A percentile compares a stretch with the other conserved stretches of the same genome.
Conservation (phyloP, 768 basidiomycete genomes). For the Sistotremastrum suecicum region DNA sequence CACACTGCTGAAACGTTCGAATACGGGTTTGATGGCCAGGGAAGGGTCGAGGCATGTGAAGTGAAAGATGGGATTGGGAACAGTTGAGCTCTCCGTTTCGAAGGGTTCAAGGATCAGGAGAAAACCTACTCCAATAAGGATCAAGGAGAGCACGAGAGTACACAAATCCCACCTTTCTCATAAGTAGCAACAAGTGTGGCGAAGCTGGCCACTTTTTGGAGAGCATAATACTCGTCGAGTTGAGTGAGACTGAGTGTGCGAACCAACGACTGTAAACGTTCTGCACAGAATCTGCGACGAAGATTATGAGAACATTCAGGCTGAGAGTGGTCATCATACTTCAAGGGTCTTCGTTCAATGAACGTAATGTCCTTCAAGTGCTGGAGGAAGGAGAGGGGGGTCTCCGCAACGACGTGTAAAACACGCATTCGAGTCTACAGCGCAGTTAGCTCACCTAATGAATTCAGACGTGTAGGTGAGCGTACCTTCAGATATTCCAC, state of each 20-base stretch:
- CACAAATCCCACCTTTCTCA: constrained; percentile 59
- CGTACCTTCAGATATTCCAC: constrained; percentile 94
- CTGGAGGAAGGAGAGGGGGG: constrained; percentile 90
- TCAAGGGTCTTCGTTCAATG: constrained; percentile 84
- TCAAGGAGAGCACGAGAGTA: not conserved
- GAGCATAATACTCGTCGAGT: constrained; percentile 78
- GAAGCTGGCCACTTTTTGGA: constrained; percentile 93
- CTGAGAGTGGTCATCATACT: constrained; percentile 34
- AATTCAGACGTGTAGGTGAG: not conserved
- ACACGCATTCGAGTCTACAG: constrained; percentile 93
- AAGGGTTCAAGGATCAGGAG: constrained; percentile 94
- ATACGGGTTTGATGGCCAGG: constrained; percentile 93
- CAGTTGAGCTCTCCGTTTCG: constrained; percentile 96
- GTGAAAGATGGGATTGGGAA: constrained; percentile 97
- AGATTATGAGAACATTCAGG: not conserved
- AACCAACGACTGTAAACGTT: constrained; percentile 86
- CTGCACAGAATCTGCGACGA: constrained; percentile 75
- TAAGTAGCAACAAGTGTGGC: constrained; percentile 96
- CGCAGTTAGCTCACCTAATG: not conserved
- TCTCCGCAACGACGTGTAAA: constrained; percentile 97
- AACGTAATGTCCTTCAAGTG: constrained; percentile 98
- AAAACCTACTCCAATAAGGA: constrained; percentile 46
- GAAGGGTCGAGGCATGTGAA: constrained; percentile 96
- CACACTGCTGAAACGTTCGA: constrained; percentile 95
- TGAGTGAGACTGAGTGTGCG: constrained; percentile 81